Evolutionary conservation across 371 early-diverging fungal genomes (phyloP).

Genomic region (Zopfochytrium polystomum): DNA sequence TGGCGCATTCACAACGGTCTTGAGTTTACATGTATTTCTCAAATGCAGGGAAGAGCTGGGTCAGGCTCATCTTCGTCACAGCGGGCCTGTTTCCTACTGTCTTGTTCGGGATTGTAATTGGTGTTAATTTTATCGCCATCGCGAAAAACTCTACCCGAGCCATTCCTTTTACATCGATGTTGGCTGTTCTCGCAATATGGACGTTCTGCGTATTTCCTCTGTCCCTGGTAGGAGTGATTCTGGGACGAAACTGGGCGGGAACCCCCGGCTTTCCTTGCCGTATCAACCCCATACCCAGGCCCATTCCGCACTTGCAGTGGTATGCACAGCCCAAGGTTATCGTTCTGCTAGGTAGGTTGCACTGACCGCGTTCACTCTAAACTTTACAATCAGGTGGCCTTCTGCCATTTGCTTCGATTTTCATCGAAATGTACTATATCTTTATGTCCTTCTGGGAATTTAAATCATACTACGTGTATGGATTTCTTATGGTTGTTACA

Average conservation of each 20-base stretch:
- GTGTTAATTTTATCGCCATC: constrained; percentile 73
- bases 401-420: constrained; percentile 80
- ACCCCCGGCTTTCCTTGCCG: constrained; percentile 71
- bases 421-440: constrained; percentile 84
- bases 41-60: constrained; percentile 65
- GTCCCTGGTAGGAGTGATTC: constrained; percentile 71
- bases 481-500: constrained; percentile 62
- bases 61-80: constrained; percentile 65
- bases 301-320: constrained; percentile 71
- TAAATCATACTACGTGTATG: constrained; percentile 82
- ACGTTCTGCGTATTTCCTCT: constrained; percentile 72
- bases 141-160: constrained; percentile 73
- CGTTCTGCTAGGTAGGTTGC: constrained; percentile 3
- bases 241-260: constrained; percentile 69
- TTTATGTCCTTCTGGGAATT: constrained; percentile 83
- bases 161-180: constrained; percentile 73
- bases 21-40: neutral
- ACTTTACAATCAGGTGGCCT: constrained; percentile 71
- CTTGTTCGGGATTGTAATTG: constrained; percentile 54
- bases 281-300: constrained; percentile 77
- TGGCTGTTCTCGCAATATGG: constrained; percentile 63
- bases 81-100: constrained; percentile 70
- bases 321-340: constrained; percentile 22
- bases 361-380: constrained; percentile 65
- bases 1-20: neutral